A percentile compares a stretch with the other conserved stretches of the same genome.
phyloP scores from a whole-genome alignment of 2,329 filamentous ascomycete genomes.

The Zymoseptoria brevis region DNA sequence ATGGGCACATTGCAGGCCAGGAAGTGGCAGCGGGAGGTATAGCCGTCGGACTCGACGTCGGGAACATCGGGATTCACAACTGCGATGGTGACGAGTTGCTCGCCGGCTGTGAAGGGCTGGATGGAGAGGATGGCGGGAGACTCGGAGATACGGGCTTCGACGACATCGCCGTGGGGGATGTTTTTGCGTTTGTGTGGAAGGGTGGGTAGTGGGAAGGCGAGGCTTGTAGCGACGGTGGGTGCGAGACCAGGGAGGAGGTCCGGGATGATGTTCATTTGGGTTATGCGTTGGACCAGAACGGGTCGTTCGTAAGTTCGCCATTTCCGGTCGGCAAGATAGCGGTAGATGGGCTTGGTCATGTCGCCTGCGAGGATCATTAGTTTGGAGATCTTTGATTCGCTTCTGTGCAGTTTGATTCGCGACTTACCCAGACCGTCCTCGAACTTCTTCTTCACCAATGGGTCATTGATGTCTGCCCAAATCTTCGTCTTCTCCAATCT shows the following conservation, averaged over 20 bases:
- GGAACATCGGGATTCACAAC: conserved; percentile 90
- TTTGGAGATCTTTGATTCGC: not conserved
- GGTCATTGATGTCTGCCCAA: conserved; percentile 88
- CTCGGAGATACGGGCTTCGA: conserved; percentile 68
- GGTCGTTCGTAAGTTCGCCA: conserved; percentile 78
- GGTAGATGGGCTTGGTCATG: conserved; percentile 95
- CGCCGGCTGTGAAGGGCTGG: conserved; percentile 74
- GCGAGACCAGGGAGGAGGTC: conserved; percentile 78
- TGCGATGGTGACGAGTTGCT: conserved; percentile 74
- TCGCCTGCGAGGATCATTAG: conserved; percentile 53
- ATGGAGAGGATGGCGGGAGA: conserved; percentile 66
- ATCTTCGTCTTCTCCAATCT: conserved; percentile 77
- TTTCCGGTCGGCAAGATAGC: conserved; percentile 75
- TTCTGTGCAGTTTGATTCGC: not conserved
- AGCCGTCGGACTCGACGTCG: conserved; percentile 63
- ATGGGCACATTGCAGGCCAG: conserved; percentile 68
- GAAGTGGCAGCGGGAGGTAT: conserved; percentile 77
- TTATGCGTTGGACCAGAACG: conserved; percentile 75
- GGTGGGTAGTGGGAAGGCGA: conserved; percentile 57
- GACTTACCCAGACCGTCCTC: conserved; percentile 75
- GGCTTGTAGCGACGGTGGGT: conserved; percentile 67
- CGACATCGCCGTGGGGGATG: conserved; percentile 67
- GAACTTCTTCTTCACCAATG: conserved; percentile 83
- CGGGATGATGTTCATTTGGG: conserved; percentile 78
- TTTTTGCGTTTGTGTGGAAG: conserved; percentile 37